A percentile compares a stretch with the other conserved stretches of the same genome.
phyloP scores from a whole-genome alignment of 2,329 filamentous ascomycete species.

The Fusarium nematophilum region DNA sequence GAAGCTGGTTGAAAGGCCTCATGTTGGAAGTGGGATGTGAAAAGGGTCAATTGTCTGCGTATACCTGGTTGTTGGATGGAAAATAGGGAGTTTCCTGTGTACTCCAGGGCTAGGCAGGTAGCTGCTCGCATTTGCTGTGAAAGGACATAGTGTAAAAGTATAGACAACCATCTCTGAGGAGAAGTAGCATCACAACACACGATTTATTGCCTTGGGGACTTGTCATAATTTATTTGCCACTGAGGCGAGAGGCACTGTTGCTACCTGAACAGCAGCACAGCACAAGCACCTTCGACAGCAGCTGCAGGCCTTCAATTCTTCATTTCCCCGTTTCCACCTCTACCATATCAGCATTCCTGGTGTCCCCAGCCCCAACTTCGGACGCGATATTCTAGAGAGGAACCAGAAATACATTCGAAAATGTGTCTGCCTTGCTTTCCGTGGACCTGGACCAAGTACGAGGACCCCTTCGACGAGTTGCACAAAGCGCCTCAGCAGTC shows the following conservation, averaged over 20 bases:
- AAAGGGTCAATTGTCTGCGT: not conserved
- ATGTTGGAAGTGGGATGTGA: not conserved
- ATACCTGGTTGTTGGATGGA: not conserved
- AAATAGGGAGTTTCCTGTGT: too few species aligned
- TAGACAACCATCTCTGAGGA: too few species aligned
- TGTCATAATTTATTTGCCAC: too few species aligned
- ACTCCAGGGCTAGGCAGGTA: too few species aligned
- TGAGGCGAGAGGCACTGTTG: conserved; percentile 8
- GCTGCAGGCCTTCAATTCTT: not conserved
- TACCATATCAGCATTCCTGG: not conserved
- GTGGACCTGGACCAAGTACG: conserved; percentile 61
- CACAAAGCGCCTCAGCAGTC: conserved; percentile 54
- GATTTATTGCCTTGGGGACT: too few species aligned
- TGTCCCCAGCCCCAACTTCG: not conserved
- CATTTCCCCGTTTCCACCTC: conserved; percentile 3
- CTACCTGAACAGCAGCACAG: not conserved
- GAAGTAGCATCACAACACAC: too few species aligned
- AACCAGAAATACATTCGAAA: not conserved
- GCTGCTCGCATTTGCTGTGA: too few species aligned
- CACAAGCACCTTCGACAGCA: not conserved
- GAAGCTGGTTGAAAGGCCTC: not conserved
- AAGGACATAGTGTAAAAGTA: too few species aligned
- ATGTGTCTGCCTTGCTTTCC: conserved; percentile 69
- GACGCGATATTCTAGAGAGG: too few species aligned
- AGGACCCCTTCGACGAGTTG: conserved; percentile 52